A percentile compares a stretch with the other conserved stretches of the same genome.
Evolutionary conservation across 176 grass and related monocot species (phyloP).

Genomic region (Paspalum notatum): DNA sequence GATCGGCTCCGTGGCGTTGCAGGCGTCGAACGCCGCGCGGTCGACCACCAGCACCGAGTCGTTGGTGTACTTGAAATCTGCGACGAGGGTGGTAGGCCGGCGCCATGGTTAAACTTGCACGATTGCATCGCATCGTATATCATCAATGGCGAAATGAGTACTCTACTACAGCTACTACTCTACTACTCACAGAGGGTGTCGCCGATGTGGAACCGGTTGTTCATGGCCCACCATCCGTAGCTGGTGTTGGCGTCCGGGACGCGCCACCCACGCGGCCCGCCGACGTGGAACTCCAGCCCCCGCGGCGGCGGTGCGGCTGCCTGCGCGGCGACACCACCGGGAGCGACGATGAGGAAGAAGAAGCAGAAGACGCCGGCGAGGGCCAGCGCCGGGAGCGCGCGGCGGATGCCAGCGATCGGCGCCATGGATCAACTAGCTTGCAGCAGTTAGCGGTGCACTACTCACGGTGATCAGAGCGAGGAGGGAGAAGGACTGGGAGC

Average conservation of each 20-base stretch:
- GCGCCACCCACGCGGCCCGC: constrained; percentile 66
- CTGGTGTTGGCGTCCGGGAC: constrained; percentile 52
- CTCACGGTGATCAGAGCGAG: background rate
- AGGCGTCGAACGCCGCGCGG: constrained; percentile 52
- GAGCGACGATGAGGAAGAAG: constrained; percentile 17
- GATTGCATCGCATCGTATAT: background rate
- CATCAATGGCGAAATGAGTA: background rate
- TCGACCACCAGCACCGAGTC: constrained; percentile 77
- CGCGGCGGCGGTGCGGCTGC: background rate
- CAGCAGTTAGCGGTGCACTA: background rate
- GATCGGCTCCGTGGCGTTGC: constrained; percentile 54
- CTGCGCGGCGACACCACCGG: background rate
- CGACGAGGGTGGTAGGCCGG: too few species aligned
- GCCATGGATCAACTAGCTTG: constrained; percentile 28
- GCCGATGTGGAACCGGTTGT: constrained; percentile 77
- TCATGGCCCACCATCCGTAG: constrained; percentile 71
- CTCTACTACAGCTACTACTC: background rate
- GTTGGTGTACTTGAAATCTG: constrained; percentile 82
- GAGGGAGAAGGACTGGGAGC: background rate
- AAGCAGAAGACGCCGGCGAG: constrained; percentile 12
- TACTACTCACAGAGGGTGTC: constrained; percentile 60
- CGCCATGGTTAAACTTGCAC: too few species aligned
- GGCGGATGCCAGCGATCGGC: background rate
- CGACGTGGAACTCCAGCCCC: constrained; percentile 58
- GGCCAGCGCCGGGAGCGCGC: background rate